Percentiles rank a stretch among this genome's conserved stretches.
Conservation (phyloP, 2,329 filamentous ascomycete species). For the Nectriaceae sp. region DNA sequence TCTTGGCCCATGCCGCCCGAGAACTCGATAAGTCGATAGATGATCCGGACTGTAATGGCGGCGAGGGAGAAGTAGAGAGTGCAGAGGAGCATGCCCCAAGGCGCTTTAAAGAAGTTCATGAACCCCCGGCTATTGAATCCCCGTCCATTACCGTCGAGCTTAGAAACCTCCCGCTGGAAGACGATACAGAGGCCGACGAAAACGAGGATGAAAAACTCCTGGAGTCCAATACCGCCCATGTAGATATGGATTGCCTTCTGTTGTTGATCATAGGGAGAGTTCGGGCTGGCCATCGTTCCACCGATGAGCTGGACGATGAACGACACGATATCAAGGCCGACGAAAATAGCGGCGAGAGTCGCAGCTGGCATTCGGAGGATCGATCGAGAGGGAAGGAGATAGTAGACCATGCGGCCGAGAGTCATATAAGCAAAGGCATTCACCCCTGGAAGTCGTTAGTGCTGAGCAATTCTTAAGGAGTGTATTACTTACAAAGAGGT, state of each 20-base stretch:
- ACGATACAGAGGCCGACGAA: conserved; percentile 40
- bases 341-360: conserved; percentile 40
- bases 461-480: accelerated
- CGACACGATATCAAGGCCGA: conserved; percentile 41
- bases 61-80: conserved; percentile 38
- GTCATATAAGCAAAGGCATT: conserved; percentile 51
- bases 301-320: conserved; percentile 38
- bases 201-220: conserved; percentile 51
- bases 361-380: conserved; percentile 40
- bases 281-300: conserved; percentile 30
- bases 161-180: conserved; percentile 17
- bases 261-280: conserved; percentile 26
- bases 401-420: conserved; percentile 47
- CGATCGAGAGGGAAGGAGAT: conserved; percentile 38
- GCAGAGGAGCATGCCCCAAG: conserved; percentile 19
- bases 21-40: conserved; percentile 57
- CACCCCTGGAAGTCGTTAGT: conserved; percentile 33
- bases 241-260: conserved; percentile 44
- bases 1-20: conserved; percentile 37
- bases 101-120: neutral
- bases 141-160: neutral
- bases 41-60: conserved; percentile 48
- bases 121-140: neutral
- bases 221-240: conserved; percentile 55
- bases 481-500: conserved; percentile 19